Percentiles rank a stretch among this genome's conserved stretches.
Conservation (phyloP, 208 protist species). For the Acanthamoeba triangularis region DNA sequence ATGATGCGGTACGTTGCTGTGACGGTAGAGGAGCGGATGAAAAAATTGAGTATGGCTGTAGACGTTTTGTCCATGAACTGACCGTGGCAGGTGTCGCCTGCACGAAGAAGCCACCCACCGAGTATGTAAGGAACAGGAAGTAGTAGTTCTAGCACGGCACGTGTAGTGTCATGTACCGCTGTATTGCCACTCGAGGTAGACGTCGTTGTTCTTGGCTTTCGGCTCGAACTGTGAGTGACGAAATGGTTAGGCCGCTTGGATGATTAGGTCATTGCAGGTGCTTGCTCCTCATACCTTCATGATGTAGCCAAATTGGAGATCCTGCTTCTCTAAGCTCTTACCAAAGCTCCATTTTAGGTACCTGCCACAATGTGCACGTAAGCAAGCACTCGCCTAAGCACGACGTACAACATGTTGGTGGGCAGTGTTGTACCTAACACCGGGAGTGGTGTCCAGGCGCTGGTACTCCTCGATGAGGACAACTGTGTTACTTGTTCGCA, state of each 20-base stretch:
- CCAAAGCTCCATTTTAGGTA: slow-evolving; percentile 87
- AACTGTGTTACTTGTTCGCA: slow-evolving; percentile 85
- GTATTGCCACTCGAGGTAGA: slow-evolving; percentile 84
- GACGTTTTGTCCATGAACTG: slow-evolving; percentile 78
- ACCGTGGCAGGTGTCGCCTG: slow-evolving; percentile 72
- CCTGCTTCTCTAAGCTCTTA: slow-evolving; percentile 80
- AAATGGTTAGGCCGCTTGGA: background rate
- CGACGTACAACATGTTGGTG: no score
- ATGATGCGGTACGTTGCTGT: slow-evolving; percentile 81
- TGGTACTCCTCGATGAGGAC: slow-evolving; percentile 81
- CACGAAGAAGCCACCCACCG: background rate
- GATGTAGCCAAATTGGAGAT: slow-evolving; percentile 82
- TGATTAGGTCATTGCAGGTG: background rate
- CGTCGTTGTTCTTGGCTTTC: slow-evolving; percentile 71
- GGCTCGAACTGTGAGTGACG: slow-evolving; percentile 30
- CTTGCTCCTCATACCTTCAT: slow-evolving; percentile 78
- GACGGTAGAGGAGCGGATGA: slow-evolving; percentile 80
- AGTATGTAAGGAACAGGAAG: background rate
- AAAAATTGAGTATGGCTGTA: slow-evolving; percentile 84
- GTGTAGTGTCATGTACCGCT: slow-evolving; percentile 18
- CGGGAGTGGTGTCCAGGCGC: slow-evolving; percentile 12
- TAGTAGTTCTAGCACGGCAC: no score
- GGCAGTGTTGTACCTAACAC: background rate
- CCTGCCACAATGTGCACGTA: background rate
- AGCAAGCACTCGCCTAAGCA: background rate